Conservation (phyloP, 768 basidiomycete species). For the Phlebiopsis gigantea region DNA sequence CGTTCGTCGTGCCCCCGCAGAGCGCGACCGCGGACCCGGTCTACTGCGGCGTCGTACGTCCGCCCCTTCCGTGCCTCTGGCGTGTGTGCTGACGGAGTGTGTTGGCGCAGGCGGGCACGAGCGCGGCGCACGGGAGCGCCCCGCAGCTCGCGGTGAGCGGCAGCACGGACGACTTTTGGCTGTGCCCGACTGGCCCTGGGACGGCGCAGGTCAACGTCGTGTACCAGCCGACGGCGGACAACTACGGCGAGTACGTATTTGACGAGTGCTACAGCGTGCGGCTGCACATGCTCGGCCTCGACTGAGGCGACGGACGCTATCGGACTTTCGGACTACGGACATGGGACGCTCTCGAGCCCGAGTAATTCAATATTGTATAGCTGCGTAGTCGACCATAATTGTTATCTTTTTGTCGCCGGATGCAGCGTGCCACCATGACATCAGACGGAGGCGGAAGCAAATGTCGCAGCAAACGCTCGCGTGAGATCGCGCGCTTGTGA, state of each 20-base stretch:
- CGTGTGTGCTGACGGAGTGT: not conserved
- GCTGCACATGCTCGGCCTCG: slow-evolving; percentile 15
- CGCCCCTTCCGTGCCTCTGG: not conserved
- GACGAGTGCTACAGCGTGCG: slow-evolving; percentile 19
- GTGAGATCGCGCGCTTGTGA: too few species aligned
- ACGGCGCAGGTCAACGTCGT: slow-evolving; percentile 18
- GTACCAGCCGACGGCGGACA: slow-evolving; percentile 17
- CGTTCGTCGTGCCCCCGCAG: slow-evolving; percentile 32
- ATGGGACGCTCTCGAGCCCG: too few species aligned
- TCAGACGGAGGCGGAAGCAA: too few species aligned
- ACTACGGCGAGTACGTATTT: slow-evolving; percentile 15
- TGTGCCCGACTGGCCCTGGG: slow-evolving; percentile 7
- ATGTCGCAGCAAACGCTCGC: too few species aligned
- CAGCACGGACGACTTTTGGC: slow-evolving; percentile 11
- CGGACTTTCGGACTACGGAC: too few species aligned
- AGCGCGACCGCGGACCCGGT: slow-evolving; percentile 26
- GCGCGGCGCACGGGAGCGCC: slow-evolving; percentile 16
- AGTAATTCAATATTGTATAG: too few species aligned
- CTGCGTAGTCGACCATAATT: too few species aligned
- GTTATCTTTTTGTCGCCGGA: too few species aligned
- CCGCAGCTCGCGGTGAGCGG: slow-evolving; percentile 17
- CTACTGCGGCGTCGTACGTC: slow-evolving; percentile 31
- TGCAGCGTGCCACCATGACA: too few species aligned
- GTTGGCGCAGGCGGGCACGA: slow-evolving; percentile 15
- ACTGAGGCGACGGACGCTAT: too few species aligned